Evolutionary conservation across 164 flowering plant genomes (phyloP).

Genomic region (Stephania japonica): DNA sequence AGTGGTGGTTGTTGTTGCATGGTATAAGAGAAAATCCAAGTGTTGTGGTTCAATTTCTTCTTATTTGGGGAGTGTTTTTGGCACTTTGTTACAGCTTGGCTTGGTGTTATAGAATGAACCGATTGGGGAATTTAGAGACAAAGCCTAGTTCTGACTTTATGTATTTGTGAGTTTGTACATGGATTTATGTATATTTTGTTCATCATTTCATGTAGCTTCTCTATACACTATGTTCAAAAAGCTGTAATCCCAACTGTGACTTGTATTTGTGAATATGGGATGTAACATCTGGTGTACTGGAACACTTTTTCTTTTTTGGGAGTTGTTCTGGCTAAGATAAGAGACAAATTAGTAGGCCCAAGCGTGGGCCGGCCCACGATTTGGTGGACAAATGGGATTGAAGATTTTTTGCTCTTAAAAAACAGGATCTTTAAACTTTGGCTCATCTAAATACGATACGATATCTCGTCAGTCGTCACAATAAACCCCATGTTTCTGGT

Average conservation of each 20-base stretch:
- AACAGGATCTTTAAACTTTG: too few relatives aligned
- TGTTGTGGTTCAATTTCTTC: conserved; percentile 9
- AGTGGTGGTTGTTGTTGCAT: neutral
- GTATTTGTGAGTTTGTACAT: conserved; percentile 21
- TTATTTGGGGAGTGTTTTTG: conserved; percentile 11
- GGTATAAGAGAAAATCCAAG: conserved; percentile 13
- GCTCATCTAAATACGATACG: too few relatives aligned
- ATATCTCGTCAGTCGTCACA: too few relatives aligned
- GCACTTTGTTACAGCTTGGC: conserved; percentile 15
- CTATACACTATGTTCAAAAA: too few relatives aligned
- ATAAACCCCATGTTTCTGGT: too few relatives aligned
- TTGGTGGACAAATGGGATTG: conserved; percentile 1
- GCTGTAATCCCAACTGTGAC: too few relatives aligned
- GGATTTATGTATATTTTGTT: conserved; percentile 12
- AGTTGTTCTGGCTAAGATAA: neutral
- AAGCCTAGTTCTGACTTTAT: conserved; percentile 5
- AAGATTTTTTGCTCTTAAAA: neutral
- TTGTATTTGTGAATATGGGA: too few relatives aligned
- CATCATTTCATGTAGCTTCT: neutral
- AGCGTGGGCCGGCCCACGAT: conserved; percentile 43
- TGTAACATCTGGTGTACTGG: neutral
- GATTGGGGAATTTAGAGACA: conserved; percentile 19
- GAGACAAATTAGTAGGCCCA: conserved; percentile 19
- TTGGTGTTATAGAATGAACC: conserved; percentile 7
- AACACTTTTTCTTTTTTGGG: neutral